These are phyloP conservation scores for Ormosia emarginata DNA, from an alignment of 306 rosid genomes.

Conservation along the genomic window DNA sequence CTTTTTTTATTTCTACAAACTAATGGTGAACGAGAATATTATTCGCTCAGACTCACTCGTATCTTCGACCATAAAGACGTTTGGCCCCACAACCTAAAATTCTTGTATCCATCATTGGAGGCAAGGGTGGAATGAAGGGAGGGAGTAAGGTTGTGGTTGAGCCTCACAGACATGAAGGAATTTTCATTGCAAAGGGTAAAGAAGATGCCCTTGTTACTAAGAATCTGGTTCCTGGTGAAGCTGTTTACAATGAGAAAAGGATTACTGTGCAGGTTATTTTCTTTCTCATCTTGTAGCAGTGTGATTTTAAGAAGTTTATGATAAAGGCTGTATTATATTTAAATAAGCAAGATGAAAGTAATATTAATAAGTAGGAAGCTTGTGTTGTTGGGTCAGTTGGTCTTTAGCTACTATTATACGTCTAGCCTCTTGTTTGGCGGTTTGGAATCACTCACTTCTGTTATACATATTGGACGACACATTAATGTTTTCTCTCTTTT, in stretches of 20 bases:
- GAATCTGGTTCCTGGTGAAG: conserved; percentile 86
- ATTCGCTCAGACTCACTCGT: too few relatives aligned
- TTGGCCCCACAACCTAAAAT: too few relatives aligned
- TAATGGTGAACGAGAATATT: too few relatives aligned
- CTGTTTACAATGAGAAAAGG: conserved; percentile 89
- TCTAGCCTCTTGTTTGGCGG: neutral
- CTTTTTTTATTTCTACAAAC: too few relatives aligned
- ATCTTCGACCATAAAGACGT: too few relatives aligned
- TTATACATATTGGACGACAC: neutral
- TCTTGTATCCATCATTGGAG: too few relatives aligned
- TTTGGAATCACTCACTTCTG: neutral
- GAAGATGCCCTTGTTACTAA: conserved; percentile 92
- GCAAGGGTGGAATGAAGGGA: conserved; percentile 42
- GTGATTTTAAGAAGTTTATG: neutral
- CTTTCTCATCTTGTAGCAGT: neutral
- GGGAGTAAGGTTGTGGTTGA: conserved; percentile 44
- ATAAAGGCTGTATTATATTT: neutral
- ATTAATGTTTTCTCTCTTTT: neutral
- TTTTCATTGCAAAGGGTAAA: conserved; percentile 85
- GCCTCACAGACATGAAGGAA: conserved; percentile 76
- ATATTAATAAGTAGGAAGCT: neutral
- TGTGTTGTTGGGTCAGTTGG: too few relatives aligned
- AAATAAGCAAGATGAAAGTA: neutral
- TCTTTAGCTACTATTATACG: neutral
- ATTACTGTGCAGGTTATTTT: conserved; percentile 67